Evolutionary conservation across 2,329 filamentous ascomycete genomes (phyloP).

Genomic region (Cladosporium sp.): DNA sequence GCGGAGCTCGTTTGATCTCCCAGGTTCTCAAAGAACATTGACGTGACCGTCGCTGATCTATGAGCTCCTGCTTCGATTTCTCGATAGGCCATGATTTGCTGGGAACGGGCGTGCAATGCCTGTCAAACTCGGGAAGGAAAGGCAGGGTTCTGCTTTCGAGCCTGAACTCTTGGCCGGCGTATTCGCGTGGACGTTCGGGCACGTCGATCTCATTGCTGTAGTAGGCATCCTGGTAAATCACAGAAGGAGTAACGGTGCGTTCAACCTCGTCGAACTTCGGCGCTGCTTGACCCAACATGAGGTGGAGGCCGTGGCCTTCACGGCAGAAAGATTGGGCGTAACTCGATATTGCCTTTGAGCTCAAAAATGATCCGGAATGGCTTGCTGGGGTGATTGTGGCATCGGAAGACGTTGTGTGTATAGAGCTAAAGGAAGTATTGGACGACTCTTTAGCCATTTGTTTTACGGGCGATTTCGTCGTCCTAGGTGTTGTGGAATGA

Average conservation of each 20-base stretch:
- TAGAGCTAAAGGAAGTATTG: background rate
- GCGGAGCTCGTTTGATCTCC: constrained; percentile 69
- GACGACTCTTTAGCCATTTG: background rate
- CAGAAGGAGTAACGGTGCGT: constrained; percentile 56
- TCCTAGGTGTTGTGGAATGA: background rate
- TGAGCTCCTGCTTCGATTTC: constrained; percentile 44
- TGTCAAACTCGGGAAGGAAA: constrained; percentile 67
- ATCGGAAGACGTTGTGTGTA: background rate
- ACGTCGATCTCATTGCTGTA: constrained; percentile 83
- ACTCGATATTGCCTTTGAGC: background rate
- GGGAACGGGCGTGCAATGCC: constrained; percentile 44
- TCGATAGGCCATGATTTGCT: constrained; percentile 52
- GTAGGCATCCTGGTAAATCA: constrained; percentile 77
- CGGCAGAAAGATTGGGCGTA: constrained; percentile 22
- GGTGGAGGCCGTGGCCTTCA: constrained; percentile 16
- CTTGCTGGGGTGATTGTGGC: constrained; percentile 44
- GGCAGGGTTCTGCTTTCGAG: constrained; percentile 69
- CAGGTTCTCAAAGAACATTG: constrained; percentile 62
- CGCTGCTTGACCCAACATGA: constrained; percentile 35
- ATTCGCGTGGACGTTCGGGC: constrained; percentile 68
- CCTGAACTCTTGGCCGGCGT: constrained; percentile 80
- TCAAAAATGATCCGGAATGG: constrained; percentile 19
- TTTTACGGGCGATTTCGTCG: background rate
- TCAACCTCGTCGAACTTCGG: constrained; percentile 43
- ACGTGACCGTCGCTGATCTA: constrained; percentile 48